Conservation (phyloP, 2,329 filamentous ascomycete species). For the Colletotrichum acutatum region DNA sequence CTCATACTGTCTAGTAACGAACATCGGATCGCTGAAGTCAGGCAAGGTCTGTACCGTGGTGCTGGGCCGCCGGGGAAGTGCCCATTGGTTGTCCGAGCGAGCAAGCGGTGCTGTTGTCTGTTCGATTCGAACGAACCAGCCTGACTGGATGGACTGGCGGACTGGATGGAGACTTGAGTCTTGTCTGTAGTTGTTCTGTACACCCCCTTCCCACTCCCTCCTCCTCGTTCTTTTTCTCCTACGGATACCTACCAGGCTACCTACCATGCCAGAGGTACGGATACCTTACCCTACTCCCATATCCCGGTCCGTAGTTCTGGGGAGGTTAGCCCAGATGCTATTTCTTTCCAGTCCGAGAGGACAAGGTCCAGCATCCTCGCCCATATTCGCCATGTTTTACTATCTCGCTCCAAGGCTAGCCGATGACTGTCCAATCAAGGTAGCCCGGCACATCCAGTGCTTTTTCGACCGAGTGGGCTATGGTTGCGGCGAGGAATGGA, state of each 20-base stretch:
- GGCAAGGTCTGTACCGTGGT: slow-evolving; percentile 24
- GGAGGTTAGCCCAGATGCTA: slow-evolving; percentile 24
- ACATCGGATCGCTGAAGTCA: slow-evolving; percentile 20
- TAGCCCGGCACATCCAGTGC: slow-evolving; percentile 10
- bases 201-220: slow-evolving; percentile 12
- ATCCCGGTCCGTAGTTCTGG: background rate
- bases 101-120: slow-evolving; percentile 6
- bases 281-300: background rate
- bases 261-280: no score
- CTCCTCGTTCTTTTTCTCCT: no score
- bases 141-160: no score
- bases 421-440: slow-evolving; percentile 22
- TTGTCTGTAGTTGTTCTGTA: background rate
- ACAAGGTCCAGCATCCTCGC: slow-evolving; percentile 16
- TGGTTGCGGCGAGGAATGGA: slow-evolving; percentile 34
- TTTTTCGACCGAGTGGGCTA: slow-evolving; percentile 16
- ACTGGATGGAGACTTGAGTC: background rate
- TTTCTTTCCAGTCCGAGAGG: slow-evolving; percentile 2
- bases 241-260: no score
- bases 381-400: slow-evolving; percentile 33
- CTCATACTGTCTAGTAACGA: slow-evolving; percentile 16
- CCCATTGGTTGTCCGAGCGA: slow-evolving; percentile 20
- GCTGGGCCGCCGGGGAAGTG: slow-evolving; percentile 31
- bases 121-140: no score
- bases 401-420: slow-evolving; percentile 22